Base-by-base conservation (phyloP, 306 rosid species). In the Calophaca sinica region DNA sequence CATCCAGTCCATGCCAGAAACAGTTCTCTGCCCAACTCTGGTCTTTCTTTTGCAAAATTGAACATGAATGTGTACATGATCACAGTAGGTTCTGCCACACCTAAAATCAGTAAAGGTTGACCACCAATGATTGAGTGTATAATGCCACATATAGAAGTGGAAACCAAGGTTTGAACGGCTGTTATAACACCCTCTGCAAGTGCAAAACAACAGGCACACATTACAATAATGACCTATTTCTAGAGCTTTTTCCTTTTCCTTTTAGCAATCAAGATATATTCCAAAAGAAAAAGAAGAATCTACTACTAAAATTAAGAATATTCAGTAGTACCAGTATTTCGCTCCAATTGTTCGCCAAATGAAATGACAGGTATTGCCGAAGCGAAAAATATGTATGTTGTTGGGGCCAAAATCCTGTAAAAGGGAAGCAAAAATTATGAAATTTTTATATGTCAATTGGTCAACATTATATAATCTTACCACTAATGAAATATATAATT, bases 51-150 rank as follows among this genome's bases (percentile, higher is more conserved):
- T 6, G 94, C 98, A 68, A 94, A 94, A 81, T 87, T 87, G 70
- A 91, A 94, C 97, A 94, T 87, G 88, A 94, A 94, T 2, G 94
- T 89, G 75, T 94, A 94, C 98, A 94, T 94, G 70, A 94, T 91
- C 58, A 94, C 98, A 6, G 98, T 94, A 46, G 98, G 98, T 79
- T 94, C 98, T n/a, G 98, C 98, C 77, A 94, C 98, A 63, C 98
- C 98, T 53, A 94, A 80, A 75, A 94, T 91, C 55, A 94, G 77
- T 67, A 94, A 83, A 28, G 98, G 97, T 82, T 94, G 98, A 81
- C 98, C 98, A 55, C 98, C 98, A 48, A 94, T 53, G 15, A 94
- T 81, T 2, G 98, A 94, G 81, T 94, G 98, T 67, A 94, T 89
- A 42, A 91, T 82, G 44, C 98, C 98, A 80, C 98, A 94, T 76